Base-by-base conservation (phyloP, 83 land plant species). In the Picea abies region DNA sequence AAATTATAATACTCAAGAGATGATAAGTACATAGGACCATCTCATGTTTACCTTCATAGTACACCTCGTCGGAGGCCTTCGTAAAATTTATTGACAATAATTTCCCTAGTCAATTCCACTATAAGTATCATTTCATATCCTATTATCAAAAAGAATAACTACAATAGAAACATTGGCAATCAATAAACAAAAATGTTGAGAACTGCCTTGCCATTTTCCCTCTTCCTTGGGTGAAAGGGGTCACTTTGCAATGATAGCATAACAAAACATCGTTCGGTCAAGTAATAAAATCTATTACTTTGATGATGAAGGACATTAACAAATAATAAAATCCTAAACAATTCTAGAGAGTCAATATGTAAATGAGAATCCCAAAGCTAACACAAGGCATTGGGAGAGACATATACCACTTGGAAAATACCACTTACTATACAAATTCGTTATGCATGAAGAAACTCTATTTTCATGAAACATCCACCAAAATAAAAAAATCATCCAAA, bases 261-360 rank as follows among this genome's bases (percentile, higher is more conserved):
- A 70, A 94, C 82, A 84, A 94, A 83, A 79, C 85, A 90, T n/a
- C 91, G 90, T 17, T 87, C 86, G 64, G 89, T 80, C 37, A 90
- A 44, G 65, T 88, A 81, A 80, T 90, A 90, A 3, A 81, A 85
- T 7, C n/a, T n/a, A n/a, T n/a, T n/a, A n/a, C n/a, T n/a, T n/a
- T n/a, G n/a, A n/a, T n/a, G n/a, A n/a, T n/a, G n/a, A n/a, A n/a
- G n/a, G n/a, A n/a, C n/a, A n/a, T n/a, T n/a, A n/a, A n/a, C n/a
- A n/a, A n/a, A n/a, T n/a, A n/a, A n/a, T n/a, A n/a, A n/a, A n/a
- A n/a, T n/a, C n/a, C n/a, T n/a, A n/a, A n/a, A n/a, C n/a, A n/a
- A n/a, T n/a, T n/a, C n/a, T n/a, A n/a, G n/a, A n/a, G n/a, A n/a
- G n/a, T n/a, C n/a, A n/a, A n/a, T n/a, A n/a, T n/a, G n/a, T n/a